Evolutionary conservation across 768 basidiomycete genomes (phyloP).

Genomic region (Daedaleopsis nitida): DNA sequence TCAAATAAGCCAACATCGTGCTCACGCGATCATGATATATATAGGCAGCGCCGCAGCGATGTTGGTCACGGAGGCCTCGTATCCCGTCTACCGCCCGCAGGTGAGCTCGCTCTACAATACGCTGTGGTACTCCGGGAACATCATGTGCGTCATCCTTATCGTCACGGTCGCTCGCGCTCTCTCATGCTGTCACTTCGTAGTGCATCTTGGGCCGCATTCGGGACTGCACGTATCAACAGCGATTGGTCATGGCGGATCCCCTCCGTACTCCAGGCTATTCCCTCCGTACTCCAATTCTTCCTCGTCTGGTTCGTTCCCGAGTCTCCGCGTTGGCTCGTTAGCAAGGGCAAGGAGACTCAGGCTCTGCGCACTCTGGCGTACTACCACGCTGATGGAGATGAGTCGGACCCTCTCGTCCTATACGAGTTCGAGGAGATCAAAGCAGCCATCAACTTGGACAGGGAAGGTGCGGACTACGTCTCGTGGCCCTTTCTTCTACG

Average conservation of each 20-base stretch:
- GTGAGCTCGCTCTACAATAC: constrained; percentile 82
- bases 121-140: constrained; percentile 84
- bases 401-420: constrained; percentile 65
- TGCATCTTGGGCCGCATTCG: constrained; percentile 84
- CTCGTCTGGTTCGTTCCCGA: constrained; percentile 77
- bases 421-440: constrained; percentile 84
- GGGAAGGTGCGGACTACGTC: constrained; percentile 31
- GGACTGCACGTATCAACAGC: constrained; percentile 67
- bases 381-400: constrained; percentile 82
- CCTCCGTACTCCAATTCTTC: constrained; percentile 64
- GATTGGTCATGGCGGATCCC: constrained; percentile 87
- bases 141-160: constrained; percentile 49
- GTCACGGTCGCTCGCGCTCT: not conserved
- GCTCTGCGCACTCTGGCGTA: constrained; percentile 74
- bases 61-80: constrained; percentile 82
- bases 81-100: constrained; percentile 79
- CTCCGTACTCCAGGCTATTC: constrained; percentile 69
- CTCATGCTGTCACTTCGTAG: constrained; percentile 15
- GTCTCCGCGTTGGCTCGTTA: constrained; percentile 82
- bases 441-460: constrained; percentile 71
- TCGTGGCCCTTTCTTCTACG: not conserved
- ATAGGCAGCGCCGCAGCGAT: constrained; percentile 75
- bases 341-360: constrained; percentile 69
- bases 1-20: constrained; percentile 2
- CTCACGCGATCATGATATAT: not conserved